phyloP scores from a whole-genome alignment of 805 yeast species.

The Candida namnaoensis region DNA sequence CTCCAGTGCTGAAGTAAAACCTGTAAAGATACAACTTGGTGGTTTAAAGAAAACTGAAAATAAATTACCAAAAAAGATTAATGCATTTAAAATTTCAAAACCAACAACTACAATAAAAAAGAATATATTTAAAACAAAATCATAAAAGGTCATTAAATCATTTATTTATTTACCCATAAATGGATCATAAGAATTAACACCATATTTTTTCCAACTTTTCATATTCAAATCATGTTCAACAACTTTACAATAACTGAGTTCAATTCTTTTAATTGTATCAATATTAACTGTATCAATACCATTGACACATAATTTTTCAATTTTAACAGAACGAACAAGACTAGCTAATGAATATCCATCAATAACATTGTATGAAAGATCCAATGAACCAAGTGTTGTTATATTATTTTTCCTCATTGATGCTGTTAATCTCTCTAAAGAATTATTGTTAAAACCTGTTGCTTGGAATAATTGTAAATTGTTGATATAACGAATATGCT shows the following conservation, averaged over 20 bases:
- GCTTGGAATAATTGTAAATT: conserved; percentile 14
- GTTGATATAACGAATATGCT: conserved; percentile 8
- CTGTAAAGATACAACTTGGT: conserved; percentile 7
- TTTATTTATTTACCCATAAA: not conserved
- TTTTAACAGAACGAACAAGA: conserved; percentile 4
- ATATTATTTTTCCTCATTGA: conserved; percentile 3
- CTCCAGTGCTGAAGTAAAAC: conserved; percentile 1
- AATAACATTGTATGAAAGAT: conserved; percentile 14
- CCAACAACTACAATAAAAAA: conserved; percentile 3
- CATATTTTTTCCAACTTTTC: conserved; percentile 15
- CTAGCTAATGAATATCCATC: conserved; percentile 16
- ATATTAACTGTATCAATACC: conserved; percentile 10
- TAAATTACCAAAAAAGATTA: conserved; percentile 5
- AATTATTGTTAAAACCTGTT: conserved; percentile 13
- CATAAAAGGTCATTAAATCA: not conserved
- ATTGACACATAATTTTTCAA: conserved; percentile 10
- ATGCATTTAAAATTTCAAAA: conserved; percentile 12
- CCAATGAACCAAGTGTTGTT: conserved; percentile 6
- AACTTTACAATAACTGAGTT: conserved; percentile 5
- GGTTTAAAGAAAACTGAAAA: conserved; percentile 6
- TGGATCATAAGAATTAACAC: conserved; percentile 15
- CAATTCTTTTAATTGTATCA: conserved; percentile 12
- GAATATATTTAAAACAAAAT: conserved; percentile 8
- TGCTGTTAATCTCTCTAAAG: conserved; percentile 7
- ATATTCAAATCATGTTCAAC: conserved; percentile 14